Conservation (phyloP, 768 basidiomycete genomes). For the Rhodotorula taiwanensis region DNA sequence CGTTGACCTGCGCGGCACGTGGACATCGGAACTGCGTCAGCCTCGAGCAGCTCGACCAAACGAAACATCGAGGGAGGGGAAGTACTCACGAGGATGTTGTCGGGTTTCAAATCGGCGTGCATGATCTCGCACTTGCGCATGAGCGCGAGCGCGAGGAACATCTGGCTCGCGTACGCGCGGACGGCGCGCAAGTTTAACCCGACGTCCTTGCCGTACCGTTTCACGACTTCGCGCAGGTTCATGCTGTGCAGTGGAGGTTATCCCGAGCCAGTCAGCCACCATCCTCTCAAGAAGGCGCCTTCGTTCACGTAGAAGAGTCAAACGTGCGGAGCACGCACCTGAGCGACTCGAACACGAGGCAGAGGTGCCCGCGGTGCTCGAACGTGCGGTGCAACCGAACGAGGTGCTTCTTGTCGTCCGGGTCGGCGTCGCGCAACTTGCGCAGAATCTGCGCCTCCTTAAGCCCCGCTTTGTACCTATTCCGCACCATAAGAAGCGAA, state of each 20-base stretch:
- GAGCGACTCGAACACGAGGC: slow-evolving; percentile 88
- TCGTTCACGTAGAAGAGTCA: neutral
- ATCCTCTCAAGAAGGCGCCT: neutral
- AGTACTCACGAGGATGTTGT: slow-evolving; percentile 78
- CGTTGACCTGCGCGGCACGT: slow-evolving; percentile 65
- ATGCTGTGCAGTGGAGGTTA: no score
- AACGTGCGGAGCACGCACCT: slow-evolving; percentile 58
- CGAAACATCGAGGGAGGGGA: neutral
- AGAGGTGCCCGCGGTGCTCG: slow-evolving; percentile 93
- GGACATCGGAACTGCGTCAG: no score
- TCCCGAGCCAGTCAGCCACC: neutral
- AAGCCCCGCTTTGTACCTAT: slow-evolving; percentile 85
- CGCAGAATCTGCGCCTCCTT: slow-evolving; percentile 87
- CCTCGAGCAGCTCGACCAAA: neutral
- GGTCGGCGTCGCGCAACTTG: slow-evolving; percentile 79
- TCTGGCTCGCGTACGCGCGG: slow-evolving; percentile 96
- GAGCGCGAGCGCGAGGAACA: slow-evolving; percentile 78
- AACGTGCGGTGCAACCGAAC: slow-evolving; percentile 89
- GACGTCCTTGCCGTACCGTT: slow-evolving; percentile 96
- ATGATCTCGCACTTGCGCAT: slow-evolving; percentile 85
- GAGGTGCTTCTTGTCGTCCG: slow-evolving; percentile 93
- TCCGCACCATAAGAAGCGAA: neutral
- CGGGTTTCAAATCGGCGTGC: slow-evolving; percentile 98
- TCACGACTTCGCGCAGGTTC: slow-evolving; percentile 96
- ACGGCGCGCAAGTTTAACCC: slow-evolving; percentile 93